Evolutionary conservation across 768 basidiomycete genomes (phyloP).

Genomic region (Hirschioporus abietinus): DNA sequence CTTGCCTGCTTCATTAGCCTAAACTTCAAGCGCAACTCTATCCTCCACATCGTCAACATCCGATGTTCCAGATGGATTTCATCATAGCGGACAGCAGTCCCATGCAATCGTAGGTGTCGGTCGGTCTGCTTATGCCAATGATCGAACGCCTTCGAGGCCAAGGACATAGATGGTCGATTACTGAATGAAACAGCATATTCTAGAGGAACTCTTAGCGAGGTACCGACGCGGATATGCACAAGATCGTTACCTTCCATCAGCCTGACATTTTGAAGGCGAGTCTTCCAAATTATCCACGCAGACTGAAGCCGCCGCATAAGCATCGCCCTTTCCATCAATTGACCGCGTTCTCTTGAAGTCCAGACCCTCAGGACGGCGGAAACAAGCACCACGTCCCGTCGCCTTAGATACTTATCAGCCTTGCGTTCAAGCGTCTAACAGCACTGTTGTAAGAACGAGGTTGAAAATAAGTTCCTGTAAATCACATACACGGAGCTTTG

Average conservation of each 20-base stretch:
- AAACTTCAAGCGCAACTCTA: slow-evolving; percentile 43
- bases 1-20: slow-evolving; percentile 50
- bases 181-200: slow-evolving; percentile 10
- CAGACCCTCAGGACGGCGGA: slow-evolving; percentile 58
- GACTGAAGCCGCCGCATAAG: slow-evolving; percentile 38
- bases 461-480: background rate
- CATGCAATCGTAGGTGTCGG: background rate
- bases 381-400: slow-evolving; percentile 54
- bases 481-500: slow-evolving; percentile 44
- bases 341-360: slow-evolving; percentile 63
- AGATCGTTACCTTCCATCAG: slow-evolving; percentile 40
- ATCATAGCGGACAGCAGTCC: slow-evolving; percentile 39
- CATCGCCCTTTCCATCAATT: slow-evolving; percentile 49
- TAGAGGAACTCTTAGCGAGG: slow-evolving; percentile 13
- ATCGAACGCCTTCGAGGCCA: slow-evolving; percentile 3
- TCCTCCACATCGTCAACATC: slow-evolving; percentile 50
- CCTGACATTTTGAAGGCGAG: slow-evolving; percentile 33
- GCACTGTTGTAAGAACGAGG: slow-evolving; percentile 5
- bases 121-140: background rate
- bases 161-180: slow-evolving; percentile 5
- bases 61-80: slow-evolving; percentile 33
- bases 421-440: slow-evolving; percentile 49
- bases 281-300: slow-evolving; percentile 47
- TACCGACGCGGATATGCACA: slow-evolving; percentile 4
- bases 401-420: slow-evolving; percentile 48